Base-by-base conservation (phyloP, 179 eudicot species). In the Dionaea muscipula region DNA sequence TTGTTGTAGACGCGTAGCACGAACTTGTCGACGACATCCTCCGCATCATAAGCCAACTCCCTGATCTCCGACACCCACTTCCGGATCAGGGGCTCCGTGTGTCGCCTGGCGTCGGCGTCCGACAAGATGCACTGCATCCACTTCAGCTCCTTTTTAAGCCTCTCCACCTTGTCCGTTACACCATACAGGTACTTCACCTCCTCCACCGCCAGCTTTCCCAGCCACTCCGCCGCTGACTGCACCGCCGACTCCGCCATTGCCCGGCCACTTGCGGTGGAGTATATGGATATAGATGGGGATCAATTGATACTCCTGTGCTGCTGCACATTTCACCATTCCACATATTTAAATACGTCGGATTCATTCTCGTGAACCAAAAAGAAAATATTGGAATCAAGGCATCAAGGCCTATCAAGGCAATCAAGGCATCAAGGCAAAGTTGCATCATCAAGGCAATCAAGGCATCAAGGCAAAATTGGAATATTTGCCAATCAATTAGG, bases 11-110 rank as follows among this genome's bases (percentile, higher is more conserved):
- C 54, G 2, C 47, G 31, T 20, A 46, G 44, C 7, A 58, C 38
- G 46, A 27, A 58, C 11, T 46, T 14, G 14, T 58, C 62, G 25
- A 58, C 26, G 26, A 58, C 41, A 40, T 58, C 62, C 44, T 58
- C 62, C 3, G 31, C 53, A 38, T 58, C 53, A 45, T 58, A 58
- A 22, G 62, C 48, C 7, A 58, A 20, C 9, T 33, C 52, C 35
- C 17, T 58, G 31, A 46, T 46, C 22, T 58, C 53, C 6, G 53
- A 28, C 0, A 58, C 47, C 53, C 53, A 47, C 33, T 28, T 47
- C 0, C 21, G 53, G 21, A 58, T 13, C 22, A 46, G 7, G 6
- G 21, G 44, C 28, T 58, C 33, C 19, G 17, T 20, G 14, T 16
- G 24, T 7, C 21, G 37, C 20, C 1, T 58, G 1, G 18, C 33